Evolutionary conservation across 805 yeast species (phyloP).

Genomic region (Pichia occidentalis): DNA sequence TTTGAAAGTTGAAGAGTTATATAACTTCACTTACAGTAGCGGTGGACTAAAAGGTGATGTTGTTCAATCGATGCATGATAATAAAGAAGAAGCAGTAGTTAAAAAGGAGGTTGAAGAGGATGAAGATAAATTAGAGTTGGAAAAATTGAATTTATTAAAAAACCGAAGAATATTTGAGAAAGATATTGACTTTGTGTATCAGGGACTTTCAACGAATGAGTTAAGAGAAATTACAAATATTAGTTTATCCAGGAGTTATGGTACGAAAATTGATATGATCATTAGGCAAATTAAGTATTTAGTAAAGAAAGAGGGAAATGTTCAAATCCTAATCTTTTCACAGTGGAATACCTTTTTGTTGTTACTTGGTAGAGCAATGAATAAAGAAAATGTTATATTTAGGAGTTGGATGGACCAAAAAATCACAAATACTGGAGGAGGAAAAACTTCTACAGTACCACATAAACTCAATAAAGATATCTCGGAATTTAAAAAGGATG

Average conservation of each 20-base stretch:
- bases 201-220: slow-evolving; percentile 36
- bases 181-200: slow-evolving; percentile 39
- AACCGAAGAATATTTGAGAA: slow-evolving; percentile 19
- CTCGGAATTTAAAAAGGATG: slow-evolving; percentile 52
- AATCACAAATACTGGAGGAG: slow-evolving; percentile 9
- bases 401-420: slow-evolving; percentile 42
- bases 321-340: slow-evolving; percentile 82
- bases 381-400: slow-evolving; percentile 47
- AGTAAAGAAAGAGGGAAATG: slow-evolving; percentile 46
- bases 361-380: slow-evolving; percentile 60
- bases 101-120: slow-evolving; percentile 14
- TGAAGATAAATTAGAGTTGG: slow-evolving; percentile 7
- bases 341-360: slow-evolving; percentile 78
- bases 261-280: slow-evolving; percentile 82
- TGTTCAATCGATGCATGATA: slow-evolving; percentile 21
- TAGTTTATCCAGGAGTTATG: slow-evolving; percentile 47
- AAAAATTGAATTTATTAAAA: slow-evolving; percentile 22
- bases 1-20: slow-evolving; percentile 47
- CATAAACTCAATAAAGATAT: slow-evolving; percentile 33
- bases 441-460: neutral
- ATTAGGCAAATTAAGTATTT: slow-evolving; percentile 65
- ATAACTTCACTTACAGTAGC: slow-evolving; percentile 59
- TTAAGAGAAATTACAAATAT: slow-evolving; percentile 42
- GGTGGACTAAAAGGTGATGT: slow-evolving; percentile 44
- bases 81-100: slow-evolving; percentile 18